A percentile compares a stretch with the other conserved stretches of the same genome.
These are phyloP conservation scores for Chlorella sp. DNA, from an alignment of 139 green algal genomes.

Conservation along the genomic window DNA sequence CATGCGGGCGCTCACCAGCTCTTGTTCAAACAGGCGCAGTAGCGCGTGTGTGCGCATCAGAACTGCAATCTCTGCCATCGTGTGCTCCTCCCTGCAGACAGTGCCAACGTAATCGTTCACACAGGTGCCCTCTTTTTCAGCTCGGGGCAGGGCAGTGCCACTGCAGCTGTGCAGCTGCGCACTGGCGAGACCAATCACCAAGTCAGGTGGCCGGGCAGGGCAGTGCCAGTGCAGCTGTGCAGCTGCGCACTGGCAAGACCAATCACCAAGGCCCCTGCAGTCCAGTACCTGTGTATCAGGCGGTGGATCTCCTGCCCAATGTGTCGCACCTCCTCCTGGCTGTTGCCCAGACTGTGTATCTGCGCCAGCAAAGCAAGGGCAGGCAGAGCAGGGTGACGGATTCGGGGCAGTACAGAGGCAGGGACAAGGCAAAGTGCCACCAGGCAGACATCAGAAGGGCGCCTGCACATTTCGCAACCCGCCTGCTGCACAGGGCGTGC, in stretches of 20 bases:
- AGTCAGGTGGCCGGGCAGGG: too few species aligned
- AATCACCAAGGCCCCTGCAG: too few species aligned
- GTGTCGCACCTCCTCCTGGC: background rate
- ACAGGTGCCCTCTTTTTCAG: background rate
- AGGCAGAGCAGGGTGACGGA: background rate
- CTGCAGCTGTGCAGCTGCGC: background rate
- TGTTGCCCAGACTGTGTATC: background rate
- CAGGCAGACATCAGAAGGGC: background rate
- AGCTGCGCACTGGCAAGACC: too few species aligned
- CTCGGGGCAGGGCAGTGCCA: background rate
- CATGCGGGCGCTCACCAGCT: conserved; percentile 27
- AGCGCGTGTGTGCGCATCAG: conserved; percentile 51
- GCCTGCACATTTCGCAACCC: background rate
- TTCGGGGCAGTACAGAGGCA: background rate
- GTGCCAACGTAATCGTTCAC: background rate
- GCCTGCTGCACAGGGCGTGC: background rate
- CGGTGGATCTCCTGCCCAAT: background rate
- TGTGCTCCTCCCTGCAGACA: background rate
- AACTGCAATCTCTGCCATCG: conserved; percentile 54
- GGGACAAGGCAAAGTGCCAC: background rate
- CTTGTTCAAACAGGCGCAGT: conserved; percentile 44
- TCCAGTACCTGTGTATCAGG: background rate
- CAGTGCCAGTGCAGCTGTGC: too few species aligned
- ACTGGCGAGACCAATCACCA: too few species aligned
- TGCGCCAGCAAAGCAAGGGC: background rate